Base-by-base conservation (phyloP, 2,329 filamentous ascomycete genomes). In the Scorias spongiosa region DNA sequence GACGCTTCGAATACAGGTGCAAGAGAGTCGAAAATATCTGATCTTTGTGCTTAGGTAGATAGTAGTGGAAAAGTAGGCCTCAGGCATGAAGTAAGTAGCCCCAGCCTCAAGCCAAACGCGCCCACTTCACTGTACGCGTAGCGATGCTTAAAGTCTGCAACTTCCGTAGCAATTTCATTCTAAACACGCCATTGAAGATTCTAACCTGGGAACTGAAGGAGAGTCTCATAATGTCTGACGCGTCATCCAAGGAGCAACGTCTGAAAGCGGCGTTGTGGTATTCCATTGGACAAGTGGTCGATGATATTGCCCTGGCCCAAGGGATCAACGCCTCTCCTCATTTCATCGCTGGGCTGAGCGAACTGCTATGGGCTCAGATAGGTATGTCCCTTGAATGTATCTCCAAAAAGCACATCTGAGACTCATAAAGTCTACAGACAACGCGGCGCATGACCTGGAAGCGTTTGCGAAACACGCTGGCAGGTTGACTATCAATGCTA, bases 191-290 rank as follows among this genome's bases (percentile, higher is more conserved):
- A 26, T 7, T 26, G 20, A 4, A 26, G 20, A 26, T 26, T 7
- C 20, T 26, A 7, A 26, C 20, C 7, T 26, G n/a, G n/a, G n/a
- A n/a, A n/a, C n/a, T n/a, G 20, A 26, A 26, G 20, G 20, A 3
- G 20, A 26, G 20, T 7, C 7, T 26, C 20, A 7, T 26, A 26
- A 26, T 26, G 20, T 26, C 20, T 12, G 32, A 36, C 11, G 32
- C 4, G 32, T 12, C 32, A 9, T 12, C 32, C 5, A 36, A 36
- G 32, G 32, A 58, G 42, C 57, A 94, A 81, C 79, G 81, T 49
- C 75, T 91, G 55, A 93, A 93, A 69, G 78, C 83, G 30, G 82
- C 84, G 11, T 75, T 93, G 18, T 93, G 86, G 86, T 81, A 81
- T 57, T 76, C 80, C 18, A 76, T 93, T 47, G 84, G 85, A 51